phyloP scores from a whole-genome alignment of 768 basidiomycete genomes.

The Rhodotorula taiwanensis region DNA sequence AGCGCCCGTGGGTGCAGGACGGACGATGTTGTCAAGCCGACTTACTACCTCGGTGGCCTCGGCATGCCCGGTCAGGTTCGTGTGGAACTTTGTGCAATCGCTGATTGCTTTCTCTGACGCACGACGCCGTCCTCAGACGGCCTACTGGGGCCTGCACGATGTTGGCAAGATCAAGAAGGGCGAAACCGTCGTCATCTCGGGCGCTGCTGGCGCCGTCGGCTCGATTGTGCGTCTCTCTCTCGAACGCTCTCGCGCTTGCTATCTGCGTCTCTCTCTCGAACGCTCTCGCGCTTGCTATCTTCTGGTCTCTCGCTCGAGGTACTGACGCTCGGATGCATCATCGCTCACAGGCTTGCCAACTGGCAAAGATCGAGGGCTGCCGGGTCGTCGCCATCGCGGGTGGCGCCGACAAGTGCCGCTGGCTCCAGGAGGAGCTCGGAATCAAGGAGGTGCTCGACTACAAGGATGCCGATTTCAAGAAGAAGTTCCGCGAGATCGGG shows the following conservation, averaged over 20 bases:
- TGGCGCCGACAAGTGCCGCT: slow-evolving; percentile 69
- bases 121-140: slow-evolving; percentile 50
- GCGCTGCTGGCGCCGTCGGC: slow-evolving; percentile 88
- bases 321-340: too few relatives aligned
- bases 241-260: too few relatives aligned
- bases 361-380: slow-evolving; percentile 65
- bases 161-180: slow-evolving; percentile 73
- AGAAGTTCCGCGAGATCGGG: slow-evolving; percentile 51
- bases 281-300: slow-evolving; percentile 45
- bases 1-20: not conserved
- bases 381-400: slow-evolving; percentile 86
- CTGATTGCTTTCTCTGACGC: not conserved
- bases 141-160: slow-evolving; percentile 85
- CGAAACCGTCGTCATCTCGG: slow-evolving; percentile 77
- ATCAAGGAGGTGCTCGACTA: slow-evolving; percentile 80
- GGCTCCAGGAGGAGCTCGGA: slow-evolving; percentile 76
- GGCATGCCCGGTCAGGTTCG: slow-evolving; percentile 55
- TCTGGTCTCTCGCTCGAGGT: not conserved
- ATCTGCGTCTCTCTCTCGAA: slow-evolving; percentile 42
- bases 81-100: not conserved
- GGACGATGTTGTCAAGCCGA: slow-evolving; percentile 10
- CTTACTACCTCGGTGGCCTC: slow-evolving; percentile 67
- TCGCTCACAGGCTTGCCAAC: slow-evolving; percentile 55
- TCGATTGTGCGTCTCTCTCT: slow-evolving; percentile 50
- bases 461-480: slow-evolving; percentile 71